phyloP scores from a whole-genome alignment of 108 stramenopile genomes.

The Schizochytrium sp. region DNA sequence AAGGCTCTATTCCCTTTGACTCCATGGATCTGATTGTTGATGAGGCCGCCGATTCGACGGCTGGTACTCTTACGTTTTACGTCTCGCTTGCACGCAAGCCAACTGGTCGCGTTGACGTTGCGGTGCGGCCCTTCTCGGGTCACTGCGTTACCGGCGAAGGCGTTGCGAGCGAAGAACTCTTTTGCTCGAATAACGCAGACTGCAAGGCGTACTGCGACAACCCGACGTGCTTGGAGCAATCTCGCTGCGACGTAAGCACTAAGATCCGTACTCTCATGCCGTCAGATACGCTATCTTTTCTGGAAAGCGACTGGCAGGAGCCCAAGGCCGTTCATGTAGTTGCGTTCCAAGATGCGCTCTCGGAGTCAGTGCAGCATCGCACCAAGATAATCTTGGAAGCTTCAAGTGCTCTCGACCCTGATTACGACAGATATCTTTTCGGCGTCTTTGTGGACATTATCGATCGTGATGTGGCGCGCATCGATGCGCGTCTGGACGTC shows the following conservation, averaged over 20 bases:
- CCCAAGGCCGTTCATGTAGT: background rate
- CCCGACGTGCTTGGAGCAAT: background rate
- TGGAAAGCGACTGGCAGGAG: background rate
- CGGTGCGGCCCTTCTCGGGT: background rate
- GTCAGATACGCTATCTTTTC: background rate
- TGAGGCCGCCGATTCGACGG: background rate
- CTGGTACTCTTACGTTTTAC: background rate
- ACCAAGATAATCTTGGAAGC: background rate
- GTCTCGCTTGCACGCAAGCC: background rate
- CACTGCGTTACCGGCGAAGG: background rate
- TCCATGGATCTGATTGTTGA: background rate
- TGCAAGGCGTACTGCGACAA: background rate
- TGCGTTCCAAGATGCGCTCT: background rate
- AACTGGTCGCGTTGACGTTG: background rate
- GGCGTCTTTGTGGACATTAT: conserved; percentile 4
- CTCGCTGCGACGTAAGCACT: background rate
- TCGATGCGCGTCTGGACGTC: background rate
- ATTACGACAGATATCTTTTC: background rate
- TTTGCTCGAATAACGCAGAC: background rate
- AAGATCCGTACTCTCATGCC: background rate
- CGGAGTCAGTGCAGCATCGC: background rate
- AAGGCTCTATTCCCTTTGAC: background rate
- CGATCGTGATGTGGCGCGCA: background rate
- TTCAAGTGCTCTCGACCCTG: background rate
- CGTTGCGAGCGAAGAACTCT: background rate